Evolutionary conservation across 768 basidiomycete species (phyloP), one percentile per base, ranked within the genome.

Genomic region (Trametes elegans): DNA sequence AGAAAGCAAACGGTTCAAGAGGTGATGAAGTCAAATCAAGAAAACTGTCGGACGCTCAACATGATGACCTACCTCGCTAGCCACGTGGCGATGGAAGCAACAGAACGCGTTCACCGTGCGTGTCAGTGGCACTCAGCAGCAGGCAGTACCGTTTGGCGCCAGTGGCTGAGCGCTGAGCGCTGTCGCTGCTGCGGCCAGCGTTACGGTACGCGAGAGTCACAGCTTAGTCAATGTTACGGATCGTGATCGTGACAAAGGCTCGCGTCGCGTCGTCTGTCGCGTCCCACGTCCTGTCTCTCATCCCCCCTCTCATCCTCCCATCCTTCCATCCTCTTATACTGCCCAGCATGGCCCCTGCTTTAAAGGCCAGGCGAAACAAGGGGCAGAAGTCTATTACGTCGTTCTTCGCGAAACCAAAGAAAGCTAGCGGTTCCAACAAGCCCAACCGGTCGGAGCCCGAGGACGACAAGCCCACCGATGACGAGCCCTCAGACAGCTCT

Each of bases 301-400:
- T 32, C 32, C 42, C 44, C 43, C 36, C 44, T 40, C 28, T 46
- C 10, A 24, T 39, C 35, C 44, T 44, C 28, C 11, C 21, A 5
- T 31, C 7, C 23, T 39, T 11, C n/a, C n/a, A n/a, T n/a, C n/a
- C n/a, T n/a, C n/a, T n/a, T n/a, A n/a, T n/a, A n/a, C n/a, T n/a
- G n/a, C n/a, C n/a, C 54, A 31, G 58, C 57, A 48, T 62, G 58
- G 51, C 55, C 45, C 51, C 44, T 4, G 53, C 55, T 59, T 35
- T 65, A 85, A 58, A 53, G 13, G 26, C 64, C 10, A 7, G 51
- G 16, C 29, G 35, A 14, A 16, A 50, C 7, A 76, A 76, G 53
- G 74, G 73, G 16, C 85, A 88, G 62, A 78, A 78, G 54, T 69
- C 81, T 5, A 74, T 88, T 19, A 73, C 72, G 3, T 72, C 79